These are phyloP conservation scores for Bocquillonia castaneifolia DNA, from an alignment of 441 rosid species.

Conservation along the genomic window DNA sequence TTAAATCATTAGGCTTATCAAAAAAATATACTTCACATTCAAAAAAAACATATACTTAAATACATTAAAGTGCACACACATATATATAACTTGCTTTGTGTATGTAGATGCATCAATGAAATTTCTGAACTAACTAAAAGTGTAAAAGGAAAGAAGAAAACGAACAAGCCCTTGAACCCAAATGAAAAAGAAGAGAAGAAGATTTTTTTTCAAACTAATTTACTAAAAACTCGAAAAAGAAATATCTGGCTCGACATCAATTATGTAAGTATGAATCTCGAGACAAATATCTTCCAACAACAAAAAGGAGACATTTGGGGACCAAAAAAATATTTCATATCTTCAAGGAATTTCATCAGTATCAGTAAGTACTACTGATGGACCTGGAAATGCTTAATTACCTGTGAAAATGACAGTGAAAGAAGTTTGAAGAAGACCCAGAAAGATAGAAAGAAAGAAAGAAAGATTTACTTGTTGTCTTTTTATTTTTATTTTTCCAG, in stretches of 20 bases:
- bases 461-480: background rate
- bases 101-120: too few relatives aligned
- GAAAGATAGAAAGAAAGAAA: background rate
- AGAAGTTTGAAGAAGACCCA: background rate
- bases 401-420: background rate
- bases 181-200: background rate
- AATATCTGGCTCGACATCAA: background rate
- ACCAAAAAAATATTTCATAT: background rate
- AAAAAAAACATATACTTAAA: too few relatives aligned
- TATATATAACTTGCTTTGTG: too few relatives aligned
- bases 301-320: background rate
- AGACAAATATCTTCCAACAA: background rate
- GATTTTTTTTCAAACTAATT: background rate
- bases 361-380: background rate
- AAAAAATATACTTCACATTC: too few relatives aligned
- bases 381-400: background rate
- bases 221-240: background rate
- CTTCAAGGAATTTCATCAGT: background rate
- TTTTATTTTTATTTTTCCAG: background rate
- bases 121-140: background rate
- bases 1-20: too few relatives aligned
- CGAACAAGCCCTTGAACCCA: background rate
- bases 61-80: too few relatives aligned
- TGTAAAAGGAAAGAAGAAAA: too few relatives aligned
- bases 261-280: background rate